Percentiles rank a stretch among this genome's conserved stretches.
Evolutionary conservation across 169 alveolate species (phyloP).

Genomic region (Besnoitia besnoiti): DNA sequence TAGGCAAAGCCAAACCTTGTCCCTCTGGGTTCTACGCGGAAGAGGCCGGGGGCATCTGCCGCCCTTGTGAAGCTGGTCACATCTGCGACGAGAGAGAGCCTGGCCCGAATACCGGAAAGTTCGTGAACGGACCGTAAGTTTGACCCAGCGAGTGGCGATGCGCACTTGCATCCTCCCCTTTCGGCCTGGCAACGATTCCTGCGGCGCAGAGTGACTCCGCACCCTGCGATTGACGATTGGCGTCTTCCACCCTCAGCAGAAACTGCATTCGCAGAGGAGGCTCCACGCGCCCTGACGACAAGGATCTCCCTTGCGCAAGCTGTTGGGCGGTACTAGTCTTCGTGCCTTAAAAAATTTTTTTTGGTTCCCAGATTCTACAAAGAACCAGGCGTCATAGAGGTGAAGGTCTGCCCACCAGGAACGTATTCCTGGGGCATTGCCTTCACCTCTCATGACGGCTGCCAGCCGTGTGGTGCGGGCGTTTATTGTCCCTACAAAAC

Average conservation of each 20-base stretch:
- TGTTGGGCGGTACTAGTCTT: background rate
- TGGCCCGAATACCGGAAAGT: background rate
- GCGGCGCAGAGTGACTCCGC: no score
- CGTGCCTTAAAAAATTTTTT: background rate
- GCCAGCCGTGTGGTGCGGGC: conserved; percentile 27
- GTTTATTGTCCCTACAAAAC: background rate
- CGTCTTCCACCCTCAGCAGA: no score
- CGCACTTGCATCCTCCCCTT: no score
- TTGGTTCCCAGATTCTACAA: background rate
- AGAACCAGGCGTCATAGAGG: background rate
- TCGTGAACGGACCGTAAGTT: background rate
- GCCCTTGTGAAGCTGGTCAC: background rate
- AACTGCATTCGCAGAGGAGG: no score
- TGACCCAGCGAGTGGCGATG: background rate
- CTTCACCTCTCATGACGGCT: background rate
- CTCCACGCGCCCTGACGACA: no score
- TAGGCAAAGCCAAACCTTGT: background rate
- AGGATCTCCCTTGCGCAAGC: no score
- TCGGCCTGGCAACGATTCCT: no score
- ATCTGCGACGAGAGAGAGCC: background rate
- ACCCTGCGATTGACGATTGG: no score
- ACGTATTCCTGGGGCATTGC: background rate
- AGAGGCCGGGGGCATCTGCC: background rate
- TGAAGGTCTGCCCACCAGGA: background rate
- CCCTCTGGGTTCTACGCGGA: background rate